Conservation (phyloP, 2,329 filamentous ascomycete genomes). For the Zymoseptoria tritici region DNA sequence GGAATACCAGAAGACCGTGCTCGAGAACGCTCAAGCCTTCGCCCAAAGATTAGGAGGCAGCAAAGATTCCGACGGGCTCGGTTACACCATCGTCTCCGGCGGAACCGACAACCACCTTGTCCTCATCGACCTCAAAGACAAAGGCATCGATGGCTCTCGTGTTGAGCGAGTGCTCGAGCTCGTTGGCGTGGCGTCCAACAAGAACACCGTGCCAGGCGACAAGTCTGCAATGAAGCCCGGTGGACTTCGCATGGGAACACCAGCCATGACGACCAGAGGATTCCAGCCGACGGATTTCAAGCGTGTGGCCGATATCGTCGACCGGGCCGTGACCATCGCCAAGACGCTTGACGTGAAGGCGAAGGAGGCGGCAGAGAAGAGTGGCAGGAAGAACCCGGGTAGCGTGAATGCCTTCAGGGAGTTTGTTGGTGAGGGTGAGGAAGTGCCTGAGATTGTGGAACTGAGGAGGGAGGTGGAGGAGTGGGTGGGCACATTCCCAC, state of each 20-base stretch:
- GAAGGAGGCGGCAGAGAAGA: conserved; percentile 59
- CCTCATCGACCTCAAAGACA: conserved; percentile 81
- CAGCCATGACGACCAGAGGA: conserved; percentile 96
- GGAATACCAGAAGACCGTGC: conserved; percentile 82
- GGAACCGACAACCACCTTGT: conserved; percentile 98
- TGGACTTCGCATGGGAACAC: conserved; percentile 87
- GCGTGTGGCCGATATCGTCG: conserved; percentile 76
- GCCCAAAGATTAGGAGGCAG: conserved; percentile 58
- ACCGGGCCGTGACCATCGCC: conserved; percentile 67
- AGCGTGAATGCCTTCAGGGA: conserved; percentile 62
- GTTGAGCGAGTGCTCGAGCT: conserved; percentile 94
- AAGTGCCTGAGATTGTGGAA: conserved; percentile 63
- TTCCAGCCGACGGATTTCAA: conserved; percentile 83
- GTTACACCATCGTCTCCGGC: conserved; percentile 83
- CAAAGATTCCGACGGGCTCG: conserved; percentile 69
- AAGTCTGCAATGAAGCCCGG: conserved; percentile 88
- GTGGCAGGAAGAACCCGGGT: conserved; percentile 57
- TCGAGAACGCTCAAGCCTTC: conserved; percentile 85
- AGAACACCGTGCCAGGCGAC: conserved; percentile 97
- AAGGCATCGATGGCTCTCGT: conserved; percentile 83
- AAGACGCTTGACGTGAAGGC: conserved; percentile 67
- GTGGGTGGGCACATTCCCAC: conserved; percentile 67
- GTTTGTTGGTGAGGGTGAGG: conserved; percentile 59
- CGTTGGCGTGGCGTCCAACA: conserved; percentile 98
- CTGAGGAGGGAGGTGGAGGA: conserved; percentile 67